Conservation (phyloP, 495 filamentous ascomycete species). For the Annulohypoxylon maeteangense region DNA sequence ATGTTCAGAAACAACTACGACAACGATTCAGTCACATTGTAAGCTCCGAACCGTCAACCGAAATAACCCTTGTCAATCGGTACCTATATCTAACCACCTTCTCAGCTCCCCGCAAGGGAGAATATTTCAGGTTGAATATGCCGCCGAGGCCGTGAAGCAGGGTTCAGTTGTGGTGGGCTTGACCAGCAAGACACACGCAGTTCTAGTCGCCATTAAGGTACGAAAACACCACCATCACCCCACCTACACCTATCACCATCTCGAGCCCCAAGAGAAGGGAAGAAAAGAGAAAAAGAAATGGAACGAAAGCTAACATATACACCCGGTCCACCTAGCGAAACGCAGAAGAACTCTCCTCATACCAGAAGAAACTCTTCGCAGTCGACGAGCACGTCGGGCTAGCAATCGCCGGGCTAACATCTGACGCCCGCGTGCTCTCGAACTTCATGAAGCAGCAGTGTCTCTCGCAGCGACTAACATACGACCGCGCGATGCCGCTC, state of each 20-base stretch:
- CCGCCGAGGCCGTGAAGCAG: constrained; percentile 97
- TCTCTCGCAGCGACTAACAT: constrained; percentile 92
- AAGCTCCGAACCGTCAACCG: constrained; percentile 51
- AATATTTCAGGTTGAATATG: constrained; percentile 99
- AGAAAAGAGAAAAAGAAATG: background rate
- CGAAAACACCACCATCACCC: constrained; percentile 26
- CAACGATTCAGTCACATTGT: constrained; percentile 99
- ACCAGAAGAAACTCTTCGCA: constrained; percentile 98
- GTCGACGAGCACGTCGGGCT: constrained; percentile 96
- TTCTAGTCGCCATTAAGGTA: constrained; percentile 97
- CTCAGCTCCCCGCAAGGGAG: constrained; percentile 95
- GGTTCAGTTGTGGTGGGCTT: constrained; percentile 97
- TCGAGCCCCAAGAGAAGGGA: background rate
- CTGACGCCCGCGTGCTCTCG: constrained; percentile 97
- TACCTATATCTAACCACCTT: constrained; percentile 23
- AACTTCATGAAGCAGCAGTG: constrained; percentile 99
- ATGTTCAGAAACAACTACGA: constrained; percentile 99
- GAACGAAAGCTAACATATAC: background rate
- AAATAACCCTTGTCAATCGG: constrained; percentile 35
- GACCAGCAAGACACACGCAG: constrained; percentile 96
- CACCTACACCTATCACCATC: background rate
- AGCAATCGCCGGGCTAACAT: constrained; percentile 95
- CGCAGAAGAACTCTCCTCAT: constrained; percentile 98
- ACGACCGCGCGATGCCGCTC: constrained; percentile 90
- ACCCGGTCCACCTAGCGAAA: constrained; percentile 73